Base-by-base conservation (phyloP, 495 filamentous ascomycete species). In the Terfezia boudieri region DNA sequence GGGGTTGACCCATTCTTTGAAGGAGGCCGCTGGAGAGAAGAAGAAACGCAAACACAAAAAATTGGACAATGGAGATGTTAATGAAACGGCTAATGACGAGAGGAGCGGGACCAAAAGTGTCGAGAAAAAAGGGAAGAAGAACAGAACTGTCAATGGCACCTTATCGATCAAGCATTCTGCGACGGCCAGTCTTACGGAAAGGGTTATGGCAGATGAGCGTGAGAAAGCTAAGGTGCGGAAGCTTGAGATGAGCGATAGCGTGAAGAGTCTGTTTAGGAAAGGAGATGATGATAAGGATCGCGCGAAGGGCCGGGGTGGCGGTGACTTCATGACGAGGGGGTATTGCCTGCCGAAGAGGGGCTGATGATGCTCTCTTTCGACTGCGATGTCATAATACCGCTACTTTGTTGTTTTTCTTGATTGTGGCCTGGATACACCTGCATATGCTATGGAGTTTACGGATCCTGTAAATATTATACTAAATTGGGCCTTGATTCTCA, bases 1-100 rank as follows among this genome's bases (percentile, higher is more conserved):
- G 48, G 81, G 83, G 5, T 71, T 95, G 2, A 76, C 89, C 16
- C 90, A 99, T 65, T 83, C 82, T 8, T 69, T 96, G 41, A 99
- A 95, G 71, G 94, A 93, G 63, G 77, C 72, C 0, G 66, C 75
- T 1, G 76, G 76, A 37, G 69, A 71, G 17, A 76, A 71, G 58
- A 73, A 71, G n/a, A 73, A 70, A 36, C 59, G 59, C 11, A 68
- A 66, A 41, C 67, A 63, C 54, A 62, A 56, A 63, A 32, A 32
- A 5, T 7, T 32, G 7, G 56, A 62, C 55, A n/a, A 65, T 63
- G 53, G 59, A 17, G 37, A 56, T 32, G 36, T 48, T 14, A 57
- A 68, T 57, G 60, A 67, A 59, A 4, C 26, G 38, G 1, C 50
- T 17, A 59, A 62, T 54, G 49, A 36, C 8, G 50, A 54, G 8